Conservation (phyloP, 2,329 filamentous ascomycete genomes). For the Domatiomyces catenatus region DNA sequence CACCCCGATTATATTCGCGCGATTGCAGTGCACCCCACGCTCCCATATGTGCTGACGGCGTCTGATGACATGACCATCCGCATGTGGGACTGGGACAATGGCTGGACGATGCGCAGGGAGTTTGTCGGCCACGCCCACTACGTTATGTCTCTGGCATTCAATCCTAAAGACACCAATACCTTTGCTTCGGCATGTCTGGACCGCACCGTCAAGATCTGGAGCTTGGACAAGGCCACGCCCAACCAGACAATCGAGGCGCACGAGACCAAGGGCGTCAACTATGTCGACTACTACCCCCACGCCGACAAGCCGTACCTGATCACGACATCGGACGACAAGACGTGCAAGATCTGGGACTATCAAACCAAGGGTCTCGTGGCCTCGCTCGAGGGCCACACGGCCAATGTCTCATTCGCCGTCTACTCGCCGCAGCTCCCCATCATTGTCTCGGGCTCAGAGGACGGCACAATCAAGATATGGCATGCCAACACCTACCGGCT, state of each 20-base stretch:
- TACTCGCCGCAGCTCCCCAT: slow-evolving; percentile 95
- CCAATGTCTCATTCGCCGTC: slow-evolving; percentile 94
- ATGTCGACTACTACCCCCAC: slow-evolving; percentile 73
- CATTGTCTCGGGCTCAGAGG: slow-evolving; percentile 94
- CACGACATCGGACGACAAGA: slow-evolving; percentile 90
- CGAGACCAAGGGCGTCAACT: slow-evolving; percentile 94
- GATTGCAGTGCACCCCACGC: slow-evolving; percentile 86
- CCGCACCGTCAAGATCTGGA: slow-evolving; percentile 96
- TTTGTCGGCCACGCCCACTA: slow-evolving; percentile 96
- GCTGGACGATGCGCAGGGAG: slow-evolving; percentile 93
- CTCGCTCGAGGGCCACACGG: slow-evolving; percentile 89
- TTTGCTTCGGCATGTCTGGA: slow-evolving; percentile 91
- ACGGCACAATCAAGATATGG: slow-evolving; percentile 96
- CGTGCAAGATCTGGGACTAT: slow-evolving; percentile 98
- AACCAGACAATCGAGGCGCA: slow-evolving; percentile 97
- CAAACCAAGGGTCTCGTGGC: slow-evolving; percentile 95
- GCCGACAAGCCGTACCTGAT: slow-evolving; percentile 70
- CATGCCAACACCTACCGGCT: slow-evolving; percentile 94
- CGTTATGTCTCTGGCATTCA: slow-evolving; percentile 83
- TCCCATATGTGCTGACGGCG: slow-evolving; percentile 89
- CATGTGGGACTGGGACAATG: slow-evolving; percentile 97
- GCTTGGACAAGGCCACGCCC: slow-evolving; percentile 75
- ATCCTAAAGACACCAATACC: slow-evolving; percentile 72
- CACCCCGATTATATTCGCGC: slow-evolving; percentile 98
- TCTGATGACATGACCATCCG: slow-evolving; percentile 98